Evolutionary conservation across 208 protist species (phyloP).

Genomic region (Histomonas meleagridis): DNA sequence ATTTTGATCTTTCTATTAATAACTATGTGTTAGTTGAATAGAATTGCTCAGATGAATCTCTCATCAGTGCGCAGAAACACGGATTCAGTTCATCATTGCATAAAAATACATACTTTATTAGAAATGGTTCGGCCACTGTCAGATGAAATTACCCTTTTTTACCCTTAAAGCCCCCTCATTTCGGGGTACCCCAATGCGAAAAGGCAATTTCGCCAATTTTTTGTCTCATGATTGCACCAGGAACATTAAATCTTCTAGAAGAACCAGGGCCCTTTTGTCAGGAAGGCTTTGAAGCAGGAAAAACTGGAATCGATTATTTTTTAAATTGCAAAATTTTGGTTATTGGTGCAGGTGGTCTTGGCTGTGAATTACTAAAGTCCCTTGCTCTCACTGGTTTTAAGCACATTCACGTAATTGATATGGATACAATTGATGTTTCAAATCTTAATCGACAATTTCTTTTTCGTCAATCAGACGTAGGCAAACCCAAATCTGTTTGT

Average conservation of each 20-base stretch:
- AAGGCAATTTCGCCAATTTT: no score
- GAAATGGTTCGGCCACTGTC: no score
- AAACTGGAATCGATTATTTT: no score
- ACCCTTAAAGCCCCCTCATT: no score
- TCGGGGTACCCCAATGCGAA: no score
- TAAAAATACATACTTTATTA: background rate
- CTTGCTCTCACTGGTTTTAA: conserved; percentile 65
- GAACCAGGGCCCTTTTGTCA: no score
- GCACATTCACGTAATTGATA: conserved; percentile 72
- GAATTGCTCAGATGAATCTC: background rate
- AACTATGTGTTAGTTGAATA: background rate
- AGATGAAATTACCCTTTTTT: no score
- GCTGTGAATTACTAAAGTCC: conserved; percentile 77
- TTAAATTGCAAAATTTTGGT: conserved; percentile 56
- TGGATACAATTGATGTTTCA: conserved; percentile 76
- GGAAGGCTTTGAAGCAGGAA: no score
- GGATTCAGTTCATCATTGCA: background rate
- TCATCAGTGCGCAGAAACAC: background rate
- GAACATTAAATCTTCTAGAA: no score
- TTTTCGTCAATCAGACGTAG: conserved; percentile 64
- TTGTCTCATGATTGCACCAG: no score
- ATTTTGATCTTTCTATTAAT: background rate
- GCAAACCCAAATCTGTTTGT: conserved; percentile 58
- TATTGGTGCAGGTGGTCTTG: conserved; percentile 74
- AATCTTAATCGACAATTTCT: conserved; percentile 82